A percentile compares a stretch with the other conserved stretches of the same genome.
phyloP scores from a whole-genome alignment of 345 rosid genomes.

The Excoecaria cochinchinensis region DNA sequence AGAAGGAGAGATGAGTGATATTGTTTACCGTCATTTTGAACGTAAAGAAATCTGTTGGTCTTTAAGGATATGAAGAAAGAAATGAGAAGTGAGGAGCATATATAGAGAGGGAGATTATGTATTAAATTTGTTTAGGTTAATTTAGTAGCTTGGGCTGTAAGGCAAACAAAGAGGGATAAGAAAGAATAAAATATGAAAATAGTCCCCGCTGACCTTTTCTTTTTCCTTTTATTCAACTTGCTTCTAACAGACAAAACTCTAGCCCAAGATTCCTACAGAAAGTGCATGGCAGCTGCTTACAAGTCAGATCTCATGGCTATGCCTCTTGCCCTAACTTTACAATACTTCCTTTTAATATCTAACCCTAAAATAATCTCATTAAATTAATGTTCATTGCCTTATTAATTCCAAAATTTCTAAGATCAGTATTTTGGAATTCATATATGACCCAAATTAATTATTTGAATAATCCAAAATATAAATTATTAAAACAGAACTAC shows the following conservation, averaged over 20 bases:
- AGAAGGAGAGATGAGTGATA: too few species aligned
- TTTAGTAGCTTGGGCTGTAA: neutral
- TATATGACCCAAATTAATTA: too few species aligned
- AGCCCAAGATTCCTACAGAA: conserved; percentile 16
- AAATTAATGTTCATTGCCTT: too few species aligned
- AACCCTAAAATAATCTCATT: too few species aligned
- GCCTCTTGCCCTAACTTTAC: too few species aligned
- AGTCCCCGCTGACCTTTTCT: conserved; percentile 8
- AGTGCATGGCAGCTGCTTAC: conserved; percentile 25
- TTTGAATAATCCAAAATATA: too few species aligned
- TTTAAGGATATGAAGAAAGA: neutral
- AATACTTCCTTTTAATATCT: too few species aligned
- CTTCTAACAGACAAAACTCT: conserved; percentile 3
- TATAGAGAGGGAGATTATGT: conserved; percentile 4
- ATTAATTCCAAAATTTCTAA: too few species aligned
- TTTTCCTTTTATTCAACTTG: conserved; percentile 17
- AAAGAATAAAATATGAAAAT: conserved; percentile 13
- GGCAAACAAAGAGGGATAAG: conserved; percentile 10
- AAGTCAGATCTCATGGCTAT: neutral
- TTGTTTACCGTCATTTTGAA: conserved; percentile 3
- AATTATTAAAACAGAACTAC: too few species aligned
- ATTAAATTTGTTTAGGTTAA: neutral
- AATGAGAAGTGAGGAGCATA: conserved; percentile 1
- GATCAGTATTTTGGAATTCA: too few species aligned
- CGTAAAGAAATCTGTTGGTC: neutral